A percentile compares a stretch with the other conserved stretches of the same genome.
Evolutionary conservation across 2,329 filamentous ascomycete genomes (phyloP).

Genomic region (Diaporthe vexans): DNA sequence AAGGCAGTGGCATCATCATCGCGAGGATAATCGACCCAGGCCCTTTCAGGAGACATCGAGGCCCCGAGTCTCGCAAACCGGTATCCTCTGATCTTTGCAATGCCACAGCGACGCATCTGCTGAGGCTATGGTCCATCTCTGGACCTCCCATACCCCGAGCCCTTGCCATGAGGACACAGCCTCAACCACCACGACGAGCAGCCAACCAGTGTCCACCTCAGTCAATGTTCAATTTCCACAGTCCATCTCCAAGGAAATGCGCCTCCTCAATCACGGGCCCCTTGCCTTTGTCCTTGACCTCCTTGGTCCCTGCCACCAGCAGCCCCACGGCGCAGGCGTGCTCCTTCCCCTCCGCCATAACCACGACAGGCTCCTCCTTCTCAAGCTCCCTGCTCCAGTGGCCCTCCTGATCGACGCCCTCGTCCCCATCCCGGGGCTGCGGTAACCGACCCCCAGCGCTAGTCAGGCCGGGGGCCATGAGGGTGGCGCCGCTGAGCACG

Average conservation of each 20-base stretch:
- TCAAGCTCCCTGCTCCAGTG: slow-evolving; percentile 77
- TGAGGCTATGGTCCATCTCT: background rate
- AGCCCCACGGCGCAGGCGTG: slow-evolving; percentile 90
- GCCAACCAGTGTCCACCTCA: slow-evolving; percentile 47
- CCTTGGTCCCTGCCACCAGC: slow-evolving; percentile 86
- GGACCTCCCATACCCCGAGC: background rate
- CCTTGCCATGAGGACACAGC: background rate
- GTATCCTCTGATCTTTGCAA: background rate
- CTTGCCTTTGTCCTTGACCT: slow-evolving; percentile 95
- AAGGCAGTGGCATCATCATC: background rate
- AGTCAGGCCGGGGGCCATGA: slow-evolving; percentile 96
- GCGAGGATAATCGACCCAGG: background rate
- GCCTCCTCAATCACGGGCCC: slow-evolving; percentile 93
- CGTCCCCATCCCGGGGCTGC: slow-evolving; percentile 57
- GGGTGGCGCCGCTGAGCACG: slow-evolving; percentile 90
- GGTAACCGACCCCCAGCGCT: slow-evolving; percentile 86
- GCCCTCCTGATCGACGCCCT: slow-evolving; percentile 65
- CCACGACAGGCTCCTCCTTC: slow-evolving; percentile 86
- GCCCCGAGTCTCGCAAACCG: background rate
- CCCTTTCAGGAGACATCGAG: background rate
- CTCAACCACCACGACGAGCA: background rate
- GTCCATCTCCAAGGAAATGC: slow-evolving; percentile 93
- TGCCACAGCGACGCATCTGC: background rate
- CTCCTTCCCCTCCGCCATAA: slow-evolving; percentile 93
- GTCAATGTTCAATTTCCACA: slow-evolving; percentile 81